These are phyloP conservation scores for Sporobolomyces phaffii DNA, from an alignment of 768 basidiomycete genomes.

Conservation along the genomic window DNA sequence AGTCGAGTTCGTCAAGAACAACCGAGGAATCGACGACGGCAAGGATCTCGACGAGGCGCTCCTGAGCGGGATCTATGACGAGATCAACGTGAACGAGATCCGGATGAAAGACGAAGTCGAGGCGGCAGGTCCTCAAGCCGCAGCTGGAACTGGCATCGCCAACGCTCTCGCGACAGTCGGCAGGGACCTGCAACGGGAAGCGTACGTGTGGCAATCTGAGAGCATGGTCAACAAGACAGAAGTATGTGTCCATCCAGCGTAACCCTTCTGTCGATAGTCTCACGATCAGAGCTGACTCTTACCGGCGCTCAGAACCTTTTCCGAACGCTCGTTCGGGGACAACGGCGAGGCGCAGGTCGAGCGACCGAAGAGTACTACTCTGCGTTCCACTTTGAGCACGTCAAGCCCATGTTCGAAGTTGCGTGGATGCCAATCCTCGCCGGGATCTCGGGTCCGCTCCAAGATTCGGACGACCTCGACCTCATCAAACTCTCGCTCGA, in stretches of 20 bases:
- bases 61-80: constrained; percentile 72
- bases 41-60: constrained; percentile 81
- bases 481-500: constrained; percentile 85
- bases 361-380: constrained; percentile 79
- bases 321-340: constrained; percentile 82
- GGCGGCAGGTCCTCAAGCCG: constrained; percentile 44
- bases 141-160: constrained; percentile 62
- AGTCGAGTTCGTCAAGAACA: constrained; percentile 84
- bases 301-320: constrained; percentile 92
- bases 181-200: constrained; percentile 88
- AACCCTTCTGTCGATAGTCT: neutral
- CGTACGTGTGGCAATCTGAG: constrained; percentile 88
- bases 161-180: constrained; percentile 81
- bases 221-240: constrained; percentile 97
- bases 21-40: constrained; percentile 90
- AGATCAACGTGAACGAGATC: constrained; percentile 86
- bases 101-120: constrained; percentile 98
- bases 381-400: constrained; percentile 92
- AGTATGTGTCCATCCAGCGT: constrained; percentile 50
- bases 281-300: no score
- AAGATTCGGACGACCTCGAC: constrained; percentile 90
- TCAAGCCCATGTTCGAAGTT: constrained; percentile 97
- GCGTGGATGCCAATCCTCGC: constrained; percentile 98
- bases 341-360: constrained; percentile 59
- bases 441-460: constrained; percentile 85